phyloP scores from a whole-genome alignment of 169 alveolate genomes.

The Plasmodium inui region DNA sequence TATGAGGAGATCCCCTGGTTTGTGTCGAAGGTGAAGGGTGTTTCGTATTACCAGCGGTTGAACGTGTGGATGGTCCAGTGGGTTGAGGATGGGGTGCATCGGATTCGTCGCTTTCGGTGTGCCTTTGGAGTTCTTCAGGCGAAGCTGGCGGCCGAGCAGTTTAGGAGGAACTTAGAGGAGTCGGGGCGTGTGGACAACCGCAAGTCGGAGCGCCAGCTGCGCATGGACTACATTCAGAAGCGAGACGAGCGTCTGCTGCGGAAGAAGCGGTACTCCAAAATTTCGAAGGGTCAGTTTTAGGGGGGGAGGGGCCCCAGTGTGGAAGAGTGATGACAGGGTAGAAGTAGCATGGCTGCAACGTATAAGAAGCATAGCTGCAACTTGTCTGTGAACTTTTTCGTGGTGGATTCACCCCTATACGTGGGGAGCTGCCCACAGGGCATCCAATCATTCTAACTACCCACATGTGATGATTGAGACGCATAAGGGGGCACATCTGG shows the following conservation, averaged over 20 bases:
- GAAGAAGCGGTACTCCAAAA: constrained; percentile 73
- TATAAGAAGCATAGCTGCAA: too few relatives aligned
- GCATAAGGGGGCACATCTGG: neutral
- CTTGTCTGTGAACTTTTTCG: too few relatives aligned
- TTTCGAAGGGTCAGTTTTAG: constrained; percentile 71
- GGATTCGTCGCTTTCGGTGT: constrained; percentile 88
- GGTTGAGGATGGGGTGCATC: constrained; percentile 88
- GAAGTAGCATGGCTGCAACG: neutral
- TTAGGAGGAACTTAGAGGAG: constrained; percentile 80
- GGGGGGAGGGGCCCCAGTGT: neutral
- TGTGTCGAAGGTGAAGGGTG: constrained; percentile 82
- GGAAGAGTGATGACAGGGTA: neutral
- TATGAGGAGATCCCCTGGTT: constrained; percentile 80
- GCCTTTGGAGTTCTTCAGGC: constrained; percentile 89
- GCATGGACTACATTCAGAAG: constrained; percentile 79
- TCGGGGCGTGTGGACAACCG: constrained; percentile 83
- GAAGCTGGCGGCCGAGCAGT: constrained; percentile 87
- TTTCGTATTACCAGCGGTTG: constrained; percentile 81
- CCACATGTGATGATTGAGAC: too few relatives aligned
- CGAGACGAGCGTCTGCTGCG: constrained; percentile 75
- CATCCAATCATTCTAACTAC: too few relatives aligned
- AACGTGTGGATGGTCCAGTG: constrained; percentile 90
- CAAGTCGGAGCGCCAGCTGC: constrained; percentile 81
- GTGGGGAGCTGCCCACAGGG: too few relatives aligned
- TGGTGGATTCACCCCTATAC: too few relatives aligned